phyloP scores from a whole-genome alignment of 441 rosid species.

The Populus tomentosa region DNA sequence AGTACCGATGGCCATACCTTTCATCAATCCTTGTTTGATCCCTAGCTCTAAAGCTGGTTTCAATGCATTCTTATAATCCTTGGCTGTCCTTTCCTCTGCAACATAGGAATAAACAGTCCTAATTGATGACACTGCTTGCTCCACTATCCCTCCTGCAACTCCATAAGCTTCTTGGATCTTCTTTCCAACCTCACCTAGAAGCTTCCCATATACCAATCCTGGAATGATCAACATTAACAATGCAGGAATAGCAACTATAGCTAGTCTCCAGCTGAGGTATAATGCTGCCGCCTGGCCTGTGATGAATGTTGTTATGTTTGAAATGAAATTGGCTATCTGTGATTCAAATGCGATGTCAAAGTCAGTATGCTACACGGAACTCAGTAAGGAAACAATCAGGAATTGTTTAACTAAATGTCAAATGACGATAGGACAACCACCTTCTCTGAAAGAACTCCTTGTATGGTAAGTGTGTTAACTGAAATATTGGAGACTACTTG shows the following conservation, averaged over 20 bases:
- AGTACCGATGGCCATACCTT: conserved; percentile 25
- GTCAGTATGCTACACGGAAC: background rate
- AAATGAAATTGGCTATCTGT: conserved; percentile 16
- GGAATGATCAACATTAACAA: conserved; percentile 15
- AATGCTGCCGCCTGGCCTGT: conserved; percentile 6
- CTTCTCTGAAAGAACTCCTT: background rate
- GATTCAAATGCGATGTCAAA: background rate
- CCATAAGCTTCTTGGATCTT: conserved; percentile 13
- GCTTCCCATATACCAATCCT: conserved; percentile 18
- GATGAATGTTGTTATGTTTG: conserved; percentile 16
- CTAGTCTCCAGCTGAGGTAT: conserved; percentile 23
- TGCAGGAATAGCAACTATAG: conserved; percentile 14
- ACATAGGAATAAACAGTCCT: conserved; percentile 25
- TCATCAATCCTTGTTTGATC: conserved; percentile 24
- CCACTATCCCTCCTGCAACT: conserved; percentile 8
- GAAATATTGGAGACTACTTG: background rate
- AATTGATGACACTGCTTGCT: conserved; percentile 23
- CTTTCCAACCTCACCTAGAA: conserved; percentile 9
- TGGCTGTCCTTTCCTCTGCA: conserved; percentile 9
- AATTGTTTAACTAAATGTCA: background rate
- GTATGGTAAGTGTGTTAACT: background rate
- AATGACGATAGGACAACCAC: background rate
- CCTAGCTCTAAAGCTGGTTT: conserved; percentile 17
- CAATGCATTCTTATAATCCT: conserved; percentile 10
- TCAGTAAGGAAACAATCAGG: background rate